Base-by-base conservation (phyloP, 75 land plant species). In the Pseudotsuga menziesii region DNA sequence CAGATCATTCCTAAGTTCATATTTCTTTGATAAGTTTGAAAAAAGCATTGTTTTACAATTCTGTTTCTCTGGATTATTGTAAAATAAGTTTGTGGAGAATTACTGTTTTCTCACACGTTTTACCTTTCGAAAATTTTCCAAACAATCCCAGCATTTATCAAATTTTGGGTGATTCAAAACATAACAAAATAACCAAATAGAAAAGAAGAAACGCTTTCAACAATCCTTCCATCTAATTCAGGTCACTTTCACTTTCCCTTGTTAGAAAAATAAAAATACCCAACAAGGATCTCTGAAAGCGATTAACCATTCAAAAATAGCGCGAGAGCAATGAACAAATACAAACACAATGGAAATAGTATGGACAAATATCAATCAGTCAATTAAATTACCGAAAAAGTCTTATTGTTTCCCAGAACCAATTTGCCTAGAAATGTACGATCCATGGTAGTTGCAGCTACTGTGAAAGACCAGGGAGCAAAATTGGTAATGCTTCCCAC, bases 381-480 rank as follows among this genome's bases (percentile, higher is more conserved):
- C 13, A 27, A 74, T 62, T n/a, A n/a, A n/a, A n/a, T 74, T 62
- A 86, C 85, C 60, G 44, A 17, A 3, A 83, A 35, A 6, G 74
- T 78, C 48, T 54, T 77, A 26, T 80, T 80, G 52, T 87, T 80
- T 14, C 83, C 86, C 26, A 87, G 78, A 23, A 36, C 59, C n/a
- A 86, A 35, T 23, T 75, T 61, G 11, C 57, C 8, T 8, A 58
- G 63, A 75, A 86, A 80, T 17, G 41, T 41, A 16, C 88, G 77
- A 74, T 86, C 88, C 2, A 80, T 79, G 59, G 67, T 80, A 55
- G 80, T 86, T 13, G 82, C 88, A 4, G 82, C 88, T 5, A 83
- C 82, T 41, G 80, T 76, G 14, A 86, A 16, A 32, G 81, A 15
- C 88, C 88, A 86, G 19, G 88, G 88, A 15, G 89, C 78, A 25